Conservation (phyloP, 2,329 filamentous ascomycete species). For the Dactylonectria macrodidyma region DNA sequence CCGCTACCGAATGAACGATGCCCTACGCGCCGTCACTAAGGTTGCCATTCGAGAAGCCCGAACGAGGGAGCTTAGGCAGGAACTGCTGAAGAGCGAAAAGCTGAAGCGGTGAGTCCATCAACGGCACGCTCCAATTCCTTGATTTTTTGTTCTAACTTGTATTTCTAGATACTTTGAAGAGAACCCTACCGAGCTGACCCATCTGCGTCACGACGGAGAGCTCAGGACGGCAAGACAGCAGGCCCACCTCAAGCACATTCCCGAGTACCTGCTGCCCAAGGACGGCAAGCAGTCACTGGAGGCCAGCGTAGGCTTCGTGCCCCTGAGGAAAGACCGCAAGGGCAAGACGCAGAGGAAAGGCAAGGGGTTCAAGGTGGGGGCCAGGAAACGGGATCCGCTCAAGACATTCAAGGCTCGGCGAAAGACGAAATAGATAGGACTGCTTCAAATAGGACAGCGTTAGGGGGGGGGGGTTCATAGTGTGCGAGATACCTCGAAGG, state of each 20-base stretch:
- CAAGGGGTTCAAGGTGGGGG: conserved; percentile 63
- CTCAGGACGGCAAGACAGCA: conserved; percentile 87
- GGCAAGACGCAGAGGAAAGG: conserved; percentile 63
- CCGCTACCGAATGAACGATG: conserved; percentile 94
- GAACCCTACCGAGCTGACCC: conserved; percentile 89
- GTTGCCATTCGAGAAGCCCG: conserved; percentile 92
- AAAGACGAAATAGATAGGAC: conserved; percentile 56
- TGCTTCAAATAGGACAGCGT: conserved; percentile 30
- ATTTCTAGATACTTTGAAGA: conserved; percentile 87
- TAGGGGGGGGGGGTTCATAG: conserved; percentile 17
- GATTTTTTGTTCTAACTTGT: conserved; percentile 4
- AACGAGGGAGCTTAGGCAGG: conserved; percentile 87
- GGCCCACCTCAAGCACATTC: conserved; percentile 92
- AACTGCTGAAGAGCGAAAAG: conserved; percentile 94
- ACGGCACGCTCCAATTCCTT: neutral
- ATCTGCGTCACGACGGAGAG: conserved; percentile 92
- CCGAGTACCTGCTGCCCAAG: conserved; percentile 90
- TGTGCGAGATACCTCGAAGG: conserved; percentile 40
- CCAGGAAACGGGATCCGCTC: conserved; percentile 85
- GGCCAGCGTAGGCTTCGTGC: conserved; percentile 83
- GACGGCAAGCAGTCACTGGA: conserved; percentile 80
- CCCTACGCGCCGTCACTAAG: conserved; percentile 88
- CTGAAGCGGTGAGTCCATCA: conserved; percentile 73
- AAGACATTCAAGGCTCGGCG: conserved; percentile 85
- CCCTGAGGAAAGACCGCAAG: conserved; percentile 72